These are phyloP conservation scores for Colletotrichum simmondsii DNA, from an alignment of 2,329 filamentous ascomycete genomes.

Conservation along the genomic window DNA sequence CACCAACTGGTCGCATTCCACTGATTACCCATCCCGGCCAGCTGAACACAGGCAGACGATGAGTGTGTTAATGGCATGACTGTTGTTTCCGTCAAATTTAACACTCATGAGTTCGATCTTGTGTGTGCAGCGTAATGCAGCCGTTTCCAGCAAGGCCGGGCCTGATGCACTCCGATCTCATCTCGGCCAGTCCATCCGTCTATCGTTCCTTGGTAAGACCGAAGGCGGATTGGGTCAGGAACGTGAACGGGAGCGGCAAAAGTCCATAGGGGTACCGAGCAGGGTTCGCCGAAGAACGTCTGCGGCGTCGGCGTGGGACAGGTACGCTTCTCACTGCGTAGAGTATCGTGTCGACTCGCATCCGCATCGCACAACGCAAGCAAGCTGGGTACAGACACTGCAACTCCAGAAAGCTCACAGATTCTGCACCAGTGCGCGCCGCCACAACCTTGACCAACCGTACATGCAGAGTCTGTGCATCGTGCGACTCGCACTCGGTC, in stretches of 20 bases:
- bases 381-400: constrained; percentile 7
- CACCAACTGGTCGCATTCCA: constrained; percentile 13
- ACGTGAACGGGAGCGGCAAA: neutral
- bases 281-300: neutral
- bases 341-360: constrained; percentile 18
- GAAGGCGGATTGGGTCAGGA: neutral
- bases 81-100: constrained; percentile 22
- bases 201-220: neutral
- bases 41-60: constrained; percentile 21
- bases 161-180: neutral
- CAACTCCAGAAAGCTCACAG: neutral
- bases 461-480: constrained; percentile 19
- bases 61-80: neutral
- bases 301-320: neutral
- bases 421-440: constrained; percentile 21
- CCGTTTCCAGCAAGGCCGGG: constrained; percentile 21
- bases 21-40: constrained; percentile 9
- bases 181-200: neutral
- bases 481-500: constrained; percentile 11
- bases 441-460: neutral
- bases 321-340: neutral
- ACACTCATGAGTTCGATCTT: neutral
- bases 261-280: neutral
- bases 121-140: neutral
- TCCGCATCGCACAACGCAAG: constrained; percentile 26